Base-by-base conservation (phyloP, 441 rosid genomes). In the Euphorbia celastroides region DNA sequence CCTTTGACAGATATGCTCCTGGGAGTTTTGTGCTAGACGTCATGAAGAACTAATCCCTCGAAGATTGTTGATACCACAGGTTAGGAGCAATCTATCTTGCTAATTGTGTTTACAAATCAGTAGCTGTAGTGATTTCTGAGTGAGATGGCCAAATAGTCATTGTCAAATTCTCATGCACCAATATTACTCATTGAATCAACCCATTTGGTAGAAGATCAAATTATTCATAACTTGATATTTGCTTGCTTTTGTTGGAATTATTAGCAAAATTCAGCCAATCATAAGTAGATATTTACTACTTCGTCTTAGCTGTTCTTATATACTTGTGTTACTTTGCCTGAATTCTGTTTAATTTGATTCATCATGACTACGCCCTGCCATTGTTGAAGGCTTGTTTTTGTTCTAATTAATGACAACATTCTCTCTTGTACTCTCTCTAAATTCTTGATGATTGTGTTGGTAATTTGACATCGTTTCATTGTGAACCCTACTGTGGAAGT, bases 11-110 rank as follows among this genome's bases (percentile, higher is more conserved):
- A 95, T 95, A 75, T 90, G 89, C 75, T 95, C 96, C 44, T 95
- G 99, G 99, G 99, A 92, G 62, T 95, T 95, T 82, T 95, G 99
- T 78, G 96, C 99, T 69, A 85, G 96, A 72, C 95, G 87, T 41
- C 99, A 92, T 71, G 99, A 95, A 77, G 99, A 95, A 78, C 98
- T 95, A 51, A 90, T 95, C 48, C 98, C 99, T 31, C 76, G 93
- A 81, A 82, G 92, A 75, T 84, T 92, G 71, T 79, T 95, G 79
- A 83, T 90, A 76, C 99, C 97, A 12, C 99, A 95, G 98, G 99
- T 95, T 71, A 28, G 50, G 52, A n/a, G 16, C 22, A 28, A 52
- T 12, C 56, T 26, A 31, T 62, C 34, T 71, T 48, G 19, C 41
- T 36, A 42, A 31, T 60, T 13, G 9, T 41, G 42, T 8, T 7